Base-by-base conservation (phyloP, 2,329 filamentous ascomycete genomes). In the Arthrobotrys iridis region DNA sequence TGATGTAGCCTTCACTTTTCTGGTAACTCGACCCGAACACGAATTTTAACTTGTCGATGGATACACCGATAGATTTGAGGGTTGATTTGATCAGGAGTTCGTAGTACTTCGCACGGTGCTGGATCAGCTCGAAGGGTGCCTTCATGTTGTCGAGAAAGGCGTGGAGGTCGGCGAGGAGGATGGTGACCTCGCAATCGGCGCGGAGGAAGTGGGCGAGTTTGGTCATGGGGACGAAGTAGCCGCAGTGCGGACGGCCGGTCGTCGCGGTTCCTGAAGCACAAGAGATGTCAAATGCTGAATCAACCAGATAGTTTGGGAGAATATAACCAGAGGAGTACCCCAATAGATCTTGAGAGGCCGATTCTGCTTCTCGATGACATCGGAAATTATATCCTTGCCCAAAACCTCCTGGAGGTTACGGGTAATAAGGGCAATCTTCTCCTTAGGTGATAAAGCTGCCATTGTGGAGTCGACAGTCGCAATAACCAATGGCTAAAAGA, bases 131-230 rank as follows among this genome's bases (percentile, higher is more conserved):
- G 74, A 96, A 88, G 0, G 94, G 93, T 0, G 93, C 92, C 82
- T 96, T 96, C 81, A 92, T 86, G 82, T 91, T 92, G 84, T 92
- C 90, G 79, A 93, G 89, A 83, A 92, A 93, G 78, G 88, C 92
- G 82, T 88, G 87, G 65, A 87, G 85, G 71, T 84, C 84, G 40
- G 84, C 90, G 73, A 95, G 88, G 35, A 96, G 88, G 73, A 96
- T 87, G 66, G 88, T 91, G 73, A 96, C 88, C 73, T 93, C 88
- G 84, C 93, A 97, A 37, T 91, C 93, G 28, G 94, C 93, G 35
- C 88, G 87, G 33, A 97, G 88, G 80, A 96, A 89, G 82, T 97
- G 90, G 40, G 93, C 93, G 77, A 97, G 91, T 83, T 97, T 97
- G 81, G 96, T 88, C 79, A 91, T 90, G 4, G 93, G 90, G 7